Percentiles rank a stretch among this genome's conserved stretches.
These are phyloP conservation scores for Hypoxylon rubiginosum DNA, from an alignment of 2,329 filamentous ascomycete species.

Conservation along the genomic window DNA sequence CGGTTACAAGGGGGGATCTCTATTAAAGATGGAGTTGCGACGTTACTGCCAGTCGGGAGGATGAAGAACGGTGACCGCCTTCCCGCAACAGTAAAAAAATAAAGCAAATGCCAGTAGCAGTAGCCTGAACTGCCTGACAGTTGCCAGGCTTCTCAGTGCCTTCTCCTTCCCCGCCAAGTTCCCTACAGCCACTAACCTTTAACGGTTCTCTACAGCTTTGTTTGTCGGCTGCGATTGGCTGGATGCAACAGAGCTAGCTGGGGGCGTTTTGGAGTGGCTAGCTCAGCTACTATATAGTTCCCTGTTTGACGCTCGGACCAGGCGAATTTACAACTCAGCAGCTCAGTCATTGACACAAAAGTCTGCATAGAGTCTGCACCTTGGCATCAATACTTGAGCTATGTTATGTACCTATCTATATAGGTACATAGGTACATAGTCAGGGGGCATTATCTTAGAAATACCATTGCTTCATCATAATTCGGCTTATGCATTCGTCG, in stretches of 20 bases:
- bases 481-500: no score
- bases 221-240: slow-evolving; percentile 33
- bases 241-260: slow-evolving; percentile 1
- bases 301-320: slow-evolving; percentile 25
- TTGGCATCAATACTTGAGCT: no score
- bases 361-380: no score
- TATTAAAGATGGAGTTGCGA: slow-evolving; percentile 22
- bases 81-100: slow-evolving; percentile 36
- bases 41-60: slow-evolving; percentile 43
- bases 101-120: slow-evolving; percentile 35
- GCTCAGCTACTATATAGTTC: slow-evolving; percentile 3
- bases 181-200: slow-evolving; percentile 25
- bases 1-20: slow-evolving; percentile 19
- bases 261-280: slow-evolving; percentile 17
- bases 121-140: no score
- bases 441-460: no score
- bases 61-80: slow-evolving; percentile 33
- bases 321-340: slow-evolving; percentile 1
- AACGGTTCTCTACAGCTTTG: slow-evolving; percentile 28
- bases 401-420: no score
- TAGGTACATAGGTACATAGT: no score
- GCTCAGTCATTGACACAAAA: neutral
- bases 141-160: slow-evolving; percentile 17
- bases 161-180: slow-evolving; percentile 25
- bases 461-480: no score